Percentiles rank a stretch among this genome's conserved stretches.
Evolutionary conservation across 2,329 filamentous ascomycete genomes (phyloP).

Genomic region (Nigrograna mackinnonii): DNA sequence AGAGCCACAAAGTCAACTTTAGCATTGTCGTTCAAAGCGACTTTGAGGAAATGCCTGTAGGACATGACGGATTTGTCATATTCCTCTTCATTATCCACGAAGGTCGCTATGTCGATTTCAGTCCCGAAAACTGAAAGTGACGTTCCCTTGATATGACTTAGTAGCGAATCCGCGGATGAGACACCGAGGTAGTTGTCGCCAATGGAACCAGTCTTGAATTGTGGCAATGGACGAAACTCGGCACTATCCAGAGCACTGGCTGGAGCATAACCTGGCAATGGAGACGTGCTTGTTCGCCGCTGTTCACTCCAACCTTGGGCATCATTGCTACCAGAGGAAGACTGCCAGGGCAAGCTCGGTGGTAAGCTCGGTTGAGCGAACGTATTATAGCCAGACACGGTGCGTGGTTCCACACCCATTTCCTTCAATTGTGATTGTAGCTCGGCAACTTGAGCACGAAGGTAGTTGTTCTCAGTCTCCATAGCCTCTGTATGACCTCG

Average conservation of each 20-base stretch:
- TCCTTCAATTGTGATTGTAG: conserved; percentile 68
- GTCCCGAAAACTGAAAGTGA: conserved; percentile 78
- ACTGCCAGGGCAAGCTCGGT: conserved; percentile 17
- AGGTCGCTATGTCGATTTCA: conserved; percentile 77
- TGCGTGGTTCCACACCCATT: conserved; percentile 63
- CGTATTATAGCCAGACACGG: conserved; percentile 44
- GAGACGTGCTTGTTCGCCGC: conserved; percentile 25
- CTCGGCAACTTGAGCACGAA: conserved; percentile 68
- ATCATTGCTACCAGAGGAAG: conserved; percentile 15
- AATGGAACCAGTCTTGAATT: conserved; percentile 50
- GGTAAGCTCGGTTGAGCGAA: conserved; percentile 13
- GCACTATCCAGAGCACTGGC: conserved; percentile 17
- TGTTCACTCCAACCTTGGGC: conserved; percentile 25
- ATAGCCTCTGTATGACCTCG: conserved; percentile 78
- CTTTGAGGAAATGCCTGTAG: conserved; percentile 69
- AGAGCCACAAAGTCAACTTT: conserved; percentile 61
- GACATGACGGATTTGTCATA: conserved; percentile 63
- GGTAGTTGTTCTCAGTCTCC: conserved; percentile 70
- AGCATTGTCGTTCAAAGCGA: conserved; percentile 62
- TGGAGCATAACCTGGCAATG: conserved; percentile 27
- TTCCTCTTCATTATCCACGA: conserved; percentile 68
- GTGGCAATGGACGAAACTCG: conserved; percentile 40
- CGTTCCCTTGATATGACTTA: conserved; percentile 77
- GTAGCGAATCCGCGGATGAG: conserved; percentile 63
- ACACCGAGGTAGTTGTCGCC: conserved; percentile 70